Conservation (phyloP, 345 rosid genomes). For the Citrus unshiu region DNA sequence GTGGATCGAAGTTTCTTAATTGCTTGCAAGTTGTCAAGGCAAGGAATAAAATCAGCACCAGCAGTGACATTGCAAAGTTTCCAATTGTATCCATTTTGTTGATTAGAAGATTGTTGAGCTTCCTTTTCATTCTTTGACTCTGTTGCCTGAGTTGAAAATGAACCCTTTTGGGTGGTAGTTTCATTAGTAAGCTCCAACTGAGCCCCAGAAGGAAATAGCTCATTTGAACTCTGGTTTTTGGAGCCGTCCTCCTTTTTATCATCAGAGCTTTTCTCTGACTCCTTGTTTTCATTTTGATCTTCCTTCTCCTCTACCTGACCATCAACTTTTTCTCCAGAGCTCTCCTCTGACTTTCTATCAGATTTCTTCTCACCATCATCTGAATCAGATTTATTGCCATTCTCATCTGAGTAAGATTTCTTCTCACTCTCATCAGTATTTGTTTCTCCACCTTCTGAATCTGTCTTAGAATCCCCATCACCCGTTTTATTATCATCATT, state of each 20-base stretch:
- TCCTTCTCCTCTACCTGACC: conserved; percentile 44
- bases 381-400: conserved; percentile 34
- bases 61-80: conserved; percentile 84
- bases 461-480: conserved; percentile 24
- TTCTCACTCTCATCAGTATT: conserved; percentile 36
- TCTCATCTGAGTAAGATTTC: conserved; percentile 31
- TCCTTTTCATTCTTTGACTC: conserved; percentile 92
- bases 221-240: conserved; percentile 45
- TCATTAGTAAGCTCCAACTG: conserved; percentile 85
- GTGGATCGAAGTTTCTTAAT: conserved; percentile 65
- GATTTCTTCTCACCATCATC: conserved; percentile 39
- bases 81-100: conserved; percentile 54
- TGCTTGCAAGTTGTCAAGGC: conserved; percentile 90
- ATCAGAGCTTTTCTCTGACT: conserved; percentile 32
- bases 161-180: conserved; percentile 56
- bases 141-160: conserved; percentile 86
- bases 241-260: conserved; percentile 39
- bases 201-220: conserved; percentile 72
- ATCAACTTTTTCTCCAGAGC: conserved; percentile 33
- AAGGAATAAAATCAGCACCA: conserved; percentile 90
- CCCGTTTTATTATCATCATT: conserved; percentile 27
- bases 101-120: conserved; percentile 46
- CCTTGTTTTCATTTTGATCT: conserved; percentile 35
- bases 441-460: conserved; percentile 25
- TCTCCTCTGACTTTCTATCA: conserved; percentile 32